Base-by-base conservation (phyloP, 495 filamentous ascomycete species). In the Penicillium alfredii region DNA sequence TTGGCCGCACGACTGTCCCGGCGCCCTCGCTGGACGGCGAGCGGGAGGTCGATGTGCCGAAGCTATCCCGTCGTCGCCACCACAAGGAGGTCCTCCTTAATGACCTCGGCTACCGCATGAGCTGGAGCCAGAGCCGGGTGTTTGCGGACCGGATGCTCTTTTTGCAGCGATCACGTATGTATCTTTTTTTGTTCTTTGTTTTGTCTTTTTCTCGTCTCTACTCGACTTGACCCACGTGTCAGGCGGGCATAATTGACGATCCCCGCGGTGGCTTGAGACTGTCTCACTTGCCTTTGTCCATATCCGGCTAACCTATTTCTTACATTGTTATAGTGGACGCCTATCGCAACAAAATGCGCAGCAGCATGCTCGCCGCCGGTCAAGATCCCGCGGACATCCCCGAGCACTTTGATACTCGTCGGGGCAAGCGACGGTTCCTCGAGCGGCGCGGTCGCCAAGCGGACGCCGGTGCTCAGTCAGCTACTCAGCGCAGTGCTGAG, bases 91-190 rank as follows among this genome's bases (percentile, higher is more conserved):
- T 88, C 4, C 67, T 83, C 31, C 56, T 98, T 44, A 98, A 98
- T 51, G 88, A 97, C 53, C 57, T 97, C 30, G 92, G 88, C 0
- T 96, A 93, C 52, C 76, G 90, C 10, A 93, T 98, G 81, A 86
- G 83, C 27, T 98, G 92, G 92, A 77, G 84, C 32, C 89, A 95
- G 62, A 88, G 86, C 55, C 73, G 89, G 28, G 81, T 87, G 1
- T 96, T 96, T 64, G 76, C 85, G 10, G 82, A 79, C 4, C 72
- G 86, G 49, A 85, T 80, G 30, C 69, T 95, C 43, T 98, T 98
- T 56, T 64, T 97, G 58, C 92, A 98, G 63, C 79, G 84, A 69
- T 88, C 88, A 47, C 66, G 90, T 96, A 68, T 80, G 88, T 86
- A 19, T 18, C 1, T n/a, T 10, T 18, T 9, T 15, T 8, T 36